phyloP scores from a whole-genome alignment of 1,284 basidiomycete genomes.

The Cutaneotrichosporon arboriforme region DNA sequence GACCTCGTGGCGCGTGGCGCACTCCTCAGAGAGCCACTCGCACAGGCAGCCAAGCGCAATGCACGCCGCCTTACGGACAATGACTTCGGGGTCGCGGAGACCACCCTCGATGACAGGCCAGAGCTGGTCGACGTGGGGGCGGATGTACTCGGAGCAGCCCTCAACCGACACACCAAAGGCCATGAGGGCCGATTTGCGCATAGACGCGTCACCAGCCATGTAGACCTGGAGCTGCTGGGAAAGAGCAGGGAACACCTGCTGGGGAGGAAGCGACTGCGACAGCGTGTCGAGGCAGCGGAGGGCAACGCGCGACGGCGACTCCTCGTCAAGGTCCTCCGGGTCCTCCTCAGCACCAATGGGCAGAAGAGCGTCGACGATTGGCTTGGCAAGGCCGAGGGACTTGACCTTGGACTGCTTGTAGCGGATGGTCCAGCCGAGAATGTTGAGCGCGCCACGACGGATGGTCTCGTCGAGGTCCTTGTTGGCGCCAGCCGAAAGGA shows the following conservation, averaged over 20 bases:
- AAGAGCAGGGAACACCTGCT: conserved; percentile 93
- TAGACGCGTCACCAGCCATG: conserved; percentile 70
- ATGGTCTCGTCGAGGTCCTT: conserved; percentile 71
- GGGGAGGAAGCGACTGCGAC: conserved; percentile 87
- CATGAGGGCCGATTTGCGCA: conserved; percentile 90
- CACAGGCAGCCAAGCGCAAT: conserved; percentile 93
- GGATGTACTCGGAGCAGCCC: conserved; percentile 97
- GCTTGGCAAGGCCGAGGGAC: conserved; percentile 73
- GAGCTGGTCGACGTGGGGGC: conserved; percentile 82
- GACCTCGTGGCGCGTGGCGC: conserved; percentile 71
- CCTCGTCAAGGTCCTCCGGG: conserved; percentile 70
- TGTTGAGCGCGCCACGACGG: conserved; percentile 87
- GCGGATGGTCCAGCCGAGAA: conserved; percentile 91
- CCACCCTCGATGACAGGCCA: conserved; percentile 95
- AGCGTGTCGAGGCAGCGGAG: conserved; percentile 93
- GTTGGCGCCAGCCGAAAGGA: conserved; percentile 79
- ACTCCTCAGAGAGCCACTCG: conserved; percentile 96
- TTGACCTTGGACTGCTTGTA: conserved; percentile 98
- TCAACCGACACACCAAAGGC: conserved; percentile 94
- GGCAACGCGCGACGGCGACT: conserved; percentile 86
- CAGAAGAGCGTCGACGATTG: conserved; percentile 86
- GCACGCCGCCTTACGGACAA: conserved; percentile 90
- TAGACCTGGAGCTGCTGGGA: conserved; percentile 74
- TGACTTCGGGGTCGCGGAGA: conserved; percentile 73
- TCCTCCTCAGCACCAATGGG: conserved; percentile 88